Percentiles rank a stretch among this genome's conserved stretches.
Conservation (phyloP, 495 filamentous ascomycete genomes). For the Neurospora sp. region DNA sequence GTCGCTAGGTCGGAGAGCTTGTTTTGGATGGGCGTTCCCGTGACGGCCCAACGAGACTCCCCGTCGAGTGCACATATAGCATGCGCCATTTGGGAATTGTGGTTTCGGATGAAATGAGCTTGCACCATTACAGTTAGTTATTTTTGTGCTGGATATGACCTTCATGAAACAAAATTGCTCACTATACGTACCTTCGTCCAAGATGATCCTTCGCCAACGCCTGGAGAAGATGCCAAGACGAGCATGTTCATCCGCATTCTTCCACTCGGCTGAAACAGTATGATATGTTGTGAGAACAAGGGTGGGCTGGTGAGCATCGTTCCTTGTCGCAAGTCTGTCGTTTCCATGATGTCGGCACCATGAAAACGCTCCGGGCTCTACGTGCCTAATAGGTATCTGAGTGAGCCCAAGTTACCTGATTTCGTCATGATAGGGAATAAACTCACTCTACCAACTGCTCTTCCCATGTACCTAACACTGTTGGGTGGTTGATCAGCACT, state of each 20-base stretch:
- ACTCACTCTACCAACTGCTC: slow-evolving; percentile 20
- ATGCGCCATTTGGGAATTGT: slow-evolving; percentile 20
- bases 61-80: slow-evolving; percentile 26
- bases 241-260: not conserved
- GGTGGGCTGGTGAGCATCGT: slow-evolving; percentile 5
- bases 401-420: not conserved
- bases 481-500: not conserved
- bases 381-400: slow-evolving; percentile 16
- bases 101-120: slow-evolving; percentile 26
- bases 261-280: slow-evolving; percentile 27
- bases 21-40: slow-evolving; percentile 38
- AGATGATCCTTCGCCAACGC: slow-evolving; percentile 30
- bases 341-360: slow-evolving; percentile 26
- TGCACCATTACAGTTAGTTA: not conserved
- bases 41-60: slow-evolving; percentile 32
- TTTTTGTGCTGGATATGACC: slow-evolving; percentile 21
- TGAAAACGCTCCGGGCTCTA: slow-evolving; percentile 11
- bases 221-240: slow-evolving; percentile 17
- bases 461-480: slow-evolving; percentile 29
- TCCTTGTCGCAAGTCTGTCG: slow-evolving; percentile 6
- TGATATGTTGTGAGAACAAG: slow-evolving; percentile 34
- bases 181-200: slow-evolving; percentile 35
- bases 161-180: not conserved
- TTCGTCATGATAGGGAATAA: not conserved
- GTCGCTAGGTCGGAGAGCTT: slow-evolving; percentile 26